phyloP scores from a whole-genome alignment of 2,329 filamentous ascomycete genomes.

The Diaporthe amygdali region DNA sequence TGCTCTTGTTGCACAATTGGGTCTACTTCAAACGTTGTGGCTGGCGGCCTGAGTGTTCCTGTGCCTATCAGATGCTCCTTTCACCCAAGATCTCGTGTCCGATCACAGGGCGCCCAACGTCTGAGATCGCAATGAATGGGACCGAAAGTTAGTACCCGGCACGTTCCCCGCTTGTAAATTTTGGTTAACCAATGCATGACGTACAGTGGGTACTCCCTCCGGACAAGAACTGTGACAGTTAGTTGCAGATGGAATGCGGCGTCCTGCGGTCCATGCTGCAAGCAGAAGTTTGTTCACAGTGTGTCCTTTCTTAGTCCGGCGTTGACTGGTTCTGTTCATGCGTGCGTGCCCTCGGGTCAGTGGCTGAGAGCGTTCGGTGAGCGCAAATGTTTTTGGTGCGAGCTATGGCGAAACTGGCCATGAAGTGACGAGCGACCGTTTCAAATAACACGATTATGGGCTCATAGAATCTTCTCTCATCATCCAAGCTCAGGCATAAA shows the following conservation, averaged over 20 bases:
- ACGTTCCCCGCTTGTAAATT: not conserved
- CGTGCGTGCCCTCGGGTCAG: too few relatives aligned
- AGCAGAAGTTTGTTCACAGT: not conserved
- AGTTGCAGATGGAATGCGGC: not conserved
- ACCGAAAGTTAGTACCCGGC: not conserved
- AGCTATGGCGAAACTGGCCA: not conserved
- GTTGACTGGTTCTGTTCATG: too few relatives aligned
- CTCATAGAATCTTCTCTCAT: not conserved
- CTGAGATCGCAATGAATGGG: not conserved
- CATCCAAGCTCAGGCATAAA: not conserved
- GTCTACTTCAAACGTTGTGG: not conserved
- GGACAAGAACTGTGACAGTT: not conserved
- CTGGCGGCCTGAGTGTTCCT: not conserved
- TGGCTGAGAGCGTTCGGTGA: not conserved
- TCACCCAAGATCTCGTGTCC: not conserved
- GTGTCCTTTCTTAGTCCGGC: too few relatives aligned
- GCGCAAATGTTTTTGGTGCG: too few relatives aligned
- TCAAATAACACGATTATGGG: too few relatives aligned
- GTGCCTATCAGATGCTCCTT: not conserved
- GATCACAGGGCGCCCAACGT: not conserved
- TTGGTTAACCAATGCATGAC: constrained; percentile 5
- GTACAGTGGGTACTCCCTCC: not conserved
- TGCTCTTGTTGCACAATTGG: not conserved
- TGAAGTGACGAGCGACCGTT: too few relatives aligned
- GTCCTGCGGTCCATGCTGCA: not conserved